These are phyloP conservation scores for Nitzschia palea DNA, from an alignment of 108 stramenopile genomes.

Conservation along the genomic window DNA sequence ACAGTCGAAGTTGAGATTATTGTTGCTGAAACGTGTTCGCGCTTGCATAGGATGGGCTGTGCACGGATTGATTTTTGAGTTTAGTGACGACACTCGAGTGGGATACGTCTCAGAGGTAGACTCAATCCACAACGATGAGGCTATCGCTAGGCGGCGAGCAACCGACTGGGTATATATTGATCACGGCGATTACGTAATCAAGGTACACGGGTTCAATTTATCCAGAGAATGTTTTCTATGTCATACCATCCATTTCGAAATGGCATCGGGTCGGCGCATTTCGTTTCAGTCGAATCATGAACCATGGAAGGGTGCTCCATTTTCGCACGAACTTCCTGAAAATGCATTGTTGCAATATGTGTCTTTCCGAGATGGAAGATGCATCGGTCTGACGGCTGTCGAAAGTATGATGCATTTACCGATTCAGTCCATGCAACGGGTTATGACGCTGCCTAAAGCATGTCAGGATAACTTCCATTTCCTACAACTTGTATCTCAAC, in stretches of 20 bases:
- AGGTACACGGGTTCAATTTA: not conserved
- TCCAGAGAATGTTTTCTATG: slow-evolving; percentile 1
- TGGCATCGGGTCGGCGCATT: slow-evolving; percentile 8
- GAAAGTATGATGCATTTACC: not conserved
- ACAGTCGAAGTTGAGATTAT: not conserved
- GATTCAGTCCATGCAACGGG: not conserved
- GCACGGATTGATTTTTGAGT: slow-evolving; percentile 5
- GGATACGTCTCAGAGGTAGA: slow-evolving; percentile 2
- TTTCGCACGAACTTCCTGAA: not conserved
- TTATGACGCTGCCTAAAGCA: not conserved
- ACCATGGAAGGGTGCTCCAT: not conserved
- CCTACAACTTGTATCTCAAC: slow-evolving; percentile 4
- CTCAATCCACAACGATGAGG: not conserved
- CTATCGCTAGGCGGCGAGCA: not conserved
- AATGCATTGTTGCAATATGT: slow-evolving; percentile 5
- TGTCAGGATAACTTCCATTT: not conserved
- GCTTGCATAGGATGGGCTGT: slow-evolving; percentile 16
- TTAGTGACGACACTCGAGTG: slow-evolving; percentile 1
- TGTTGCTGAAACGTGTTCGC: slow-evolving; percentile 8
- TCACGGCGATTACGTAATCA: slow-evolving; percentile 1
- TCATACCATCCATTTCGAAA: slow-evolving; percentile 1
- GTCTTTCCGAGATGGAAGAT: not conserved
- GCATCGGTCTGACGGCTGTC: not conserved
- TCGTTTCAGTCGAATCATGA: slow-evolving; percentile 2
- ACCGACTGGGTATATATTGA: not conserved